Conservation (phyloP, 2,329 filamentous ascomycete species). For the Trichoderma afroharzianum region DNA sequence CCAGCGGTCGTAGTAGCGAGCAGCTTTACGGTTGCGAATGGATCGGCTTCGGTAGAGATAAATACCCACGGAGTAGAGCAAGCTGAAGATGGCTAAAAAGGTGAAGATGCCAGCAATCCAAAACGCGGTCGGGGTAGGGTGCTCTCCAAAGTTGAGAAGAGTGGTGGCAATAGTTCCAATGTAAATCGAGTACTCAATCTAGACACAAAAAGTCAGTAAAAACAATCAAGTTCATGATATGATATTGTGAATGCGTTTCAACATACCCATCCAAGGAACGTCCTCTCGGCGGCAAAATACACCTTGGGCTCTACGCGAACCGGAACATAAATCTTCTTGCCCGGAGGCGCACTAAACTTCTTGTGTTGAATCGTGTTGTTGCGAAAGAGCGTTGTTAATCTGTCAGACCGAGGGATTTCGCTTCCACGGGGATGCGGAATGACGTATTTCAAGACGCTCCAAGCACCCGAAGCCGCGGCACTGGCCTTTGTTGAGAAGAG, state of each 20-base stretch:
- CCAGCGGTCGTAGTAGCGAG: constrained; percentile 86
- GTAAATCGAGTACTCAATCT: constrained; percentile 95
- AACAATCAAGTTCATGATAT: too few relatives aligned
- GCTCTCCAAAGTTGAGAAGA: constrained; percentile 73
- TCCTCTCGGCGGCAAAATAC: constrained; percentile 92
- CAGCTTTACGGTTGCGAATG: constrained; percentile 78
- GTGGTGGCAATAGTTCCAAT: constrained; percentile 83
- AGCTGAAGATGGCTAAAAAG: constrained; percentile 67
- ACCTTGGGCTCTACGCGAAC: constrained; percentile 97
- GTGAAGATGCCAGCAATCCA: constrained; percentile 76
- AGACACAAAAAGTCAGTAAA: constrained; percentile 21
- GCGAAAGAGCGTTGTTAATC: constrained; percentile 52
- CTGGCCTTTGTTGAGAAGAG: constrained; percentile 48
- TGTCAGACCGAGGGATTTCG: constrained; percentile 55
- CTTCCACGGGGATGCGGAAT: constrained; percentile 54
- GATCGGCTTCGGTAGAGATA: constrained; percentile 86
- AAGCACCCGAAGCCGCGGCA: constrained; percentile 39
- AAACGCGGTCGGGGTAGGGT: constrained; percentile 57
- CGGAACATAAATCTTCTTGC: constrained; percentile 92
- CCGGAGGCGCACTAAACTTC: constrained; percentile 69
- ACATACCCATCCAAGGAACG: constrained; percentile 87
- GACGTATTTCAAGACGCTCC: constrained; percentile 46
- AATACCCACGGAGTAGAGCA: constrained; percentile 79
- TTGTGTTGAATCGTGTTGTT: constrained; percentile 52
- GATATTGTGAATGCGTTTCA: neutral